Evolutionary conservation across 768 basidiomycete genomes (phyloP), one percentile per base, ranked within the genome.

Genomic region (Sporobolomyces phaffii): DNA sequence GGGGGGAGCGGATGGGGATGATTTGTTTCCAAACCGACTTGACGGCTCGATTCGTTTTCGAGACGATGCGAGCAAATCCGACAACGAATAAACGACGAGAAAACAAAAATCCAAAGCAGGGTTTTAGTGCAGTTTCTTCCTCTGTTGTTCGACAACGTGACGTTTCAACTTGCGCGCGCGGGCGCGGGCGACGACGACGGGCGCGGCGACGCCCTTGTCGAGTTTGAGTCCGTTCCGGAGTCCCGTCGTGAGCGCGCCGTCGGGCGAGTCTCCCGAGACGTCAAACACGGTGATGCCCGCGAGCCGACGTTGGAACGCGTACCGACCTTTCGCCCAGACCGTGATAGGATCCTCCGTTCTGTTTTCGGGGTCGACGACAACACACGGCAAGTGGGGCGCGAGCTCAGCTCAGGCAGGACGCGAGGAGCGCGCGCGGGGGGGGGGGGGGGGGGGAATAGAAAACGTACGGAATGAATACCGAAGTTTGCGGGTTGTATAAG

Each of bases 391-490:
- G 38, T 17, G 38, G 10, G 17, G 38, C 38, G 38, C 38, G 38
- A 38, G 38, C 38, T 38, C 38, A n/a, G n/a, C n/a, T 41, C 40
- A 20, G 40, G 40, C 40, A 41, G 40, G 10, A 11, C 40, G 40
- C 10, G 40, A 41, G 40, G 40, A 20, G 10, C 40, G 10, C 20
- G 40, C 10, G 40, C 40, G 10, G 10, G 40, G 20, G 20, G 20
- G 40, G 20, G 40, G 40, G 20, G 40, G 20, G 40, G 11, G 20
- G 24, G 28, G 13, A 45, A 13, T 22, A 45, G 14, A n/a, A 45
- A 20, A 51, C 60, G n/a, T 7, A 62, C 53, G 62, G 62, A 40
- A 64, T 64, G 29, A 57, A 64, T 18, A 64, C 48, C 11, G 29
- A 24, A 4, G 47, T 57, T 14, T 17, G 7, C 3, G 47, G 47